Evolutionary conservation across 192 early-diverging fungal genomes (phyloP).

Genomic region (Podila minutissima): DNA sequence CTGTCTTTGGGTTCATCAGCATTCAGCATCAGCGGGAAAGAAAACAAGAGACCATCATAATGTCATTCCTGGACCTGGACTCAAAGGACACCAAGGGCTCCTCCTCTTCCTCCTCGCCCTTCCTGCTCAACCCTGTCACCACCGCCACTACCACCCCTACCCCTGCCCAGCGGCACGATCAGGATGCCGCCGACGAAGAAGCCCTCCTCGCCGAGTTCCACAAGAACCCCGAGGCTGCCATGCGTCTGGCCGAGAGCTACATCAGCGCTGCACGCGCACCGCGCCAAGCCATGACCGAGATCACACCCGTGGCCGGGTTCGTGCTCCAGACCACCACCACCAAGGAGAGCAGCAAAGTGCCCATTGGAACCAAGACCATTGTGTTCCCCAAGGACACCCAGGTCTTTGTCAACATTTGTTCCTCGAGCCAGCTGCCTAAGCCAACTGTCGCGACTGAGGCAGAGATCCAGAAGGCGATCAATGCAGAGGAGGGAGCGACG

Average conservation of each 20-base stretch:
- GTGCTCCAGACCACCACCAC: constrained; percentile 59
- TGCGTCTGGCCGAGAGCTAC: constrained; percentile 33
- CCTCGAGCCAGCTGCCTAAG: constrained; percentile 61
- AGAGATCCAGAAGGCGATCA: constrained; percentile 71
- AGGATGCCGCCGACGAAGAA: constrained; percentile 39
- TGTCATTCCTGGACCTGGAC: constrained; percentile 43
- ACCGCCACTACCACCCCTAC: neutral
- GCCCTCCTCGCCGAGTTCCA: constrained; percentile 42
- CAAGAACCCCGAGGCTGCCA: constrained; percentile 53
- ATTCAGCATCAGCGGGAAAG: no score
- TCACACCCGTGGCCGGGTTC: constrained; percentile 64
- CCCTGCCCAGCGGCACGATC: neutral
- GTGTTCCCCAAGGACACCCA: constrained; percentile 51
- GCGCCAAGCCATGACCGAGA: constrained; percentile 41
- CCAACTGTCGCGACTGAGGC: constrained; percentile 63
- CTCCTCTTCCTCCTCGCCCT: neutral
- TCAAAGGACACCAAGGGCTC: neutral
- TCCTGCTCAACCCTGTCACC: constrained; percentile 10
- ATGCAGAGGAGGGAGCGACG: constrained; percentile 63
- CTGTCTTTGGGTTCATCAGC: no score
- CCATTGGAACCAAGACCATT: constrained; percentile 14
- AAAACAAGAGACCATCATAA: neutral
- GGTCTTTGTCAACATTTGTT: constrained; percentile 76
- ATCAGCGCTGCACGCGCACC: constrained; percentile 28
- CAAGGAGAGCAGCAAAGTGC: constrained; percentile 8